These are phyloP conservation scores for Dionaea muscipula DNA, from an alignment of 179 eudicot genomes.

Conservation along the genomic window DNA sequence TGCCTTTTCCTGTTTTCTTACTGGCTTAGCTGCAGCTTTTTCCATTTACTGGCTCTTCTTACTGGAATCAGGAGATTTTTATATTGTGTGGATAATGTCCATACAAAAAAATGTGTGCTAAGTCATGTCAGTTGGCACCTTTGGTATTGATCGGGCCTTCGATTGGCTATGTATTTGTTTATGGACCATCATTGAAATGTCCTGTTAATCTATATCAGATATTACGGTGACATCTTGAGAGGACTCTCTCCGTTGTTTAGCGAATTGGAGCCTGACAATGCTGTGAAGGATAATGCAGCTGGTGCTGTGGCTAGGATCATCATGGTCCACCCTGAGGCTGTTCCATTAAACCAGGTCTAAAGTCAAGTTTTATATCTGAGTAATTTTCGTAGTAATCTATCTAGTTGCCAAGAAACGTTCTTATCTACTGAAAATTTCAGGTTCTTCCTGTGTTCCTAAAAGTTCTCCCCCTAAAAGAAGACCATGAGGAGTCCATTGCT, in stretches of 20 bases:
- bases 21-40: neutral
- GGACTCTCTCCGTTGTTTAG: slow-evolving; percentile 74
- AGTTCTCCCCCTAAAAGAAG: slow-evolving; percentile 81
- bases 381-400: too few species aligned
- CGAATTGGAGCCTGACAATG: slow-evolving; percentile 88
- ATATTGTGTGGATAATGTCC: too few species aligned
- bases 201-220: slow-evolving; percentile 36
- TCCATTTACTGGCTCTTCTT: neutral
- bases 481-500: slow-evolving; percentile 68
- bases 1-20: slow-evolving; percentile 15
- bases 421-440: slow-evolving; percentile 20
- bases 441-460: slow-evolving; percentile 76
- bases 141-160: too few species aligned
- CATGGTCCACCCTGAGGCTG: slow-evolving; percentile 68
- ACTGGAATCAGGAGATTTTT: neutral
- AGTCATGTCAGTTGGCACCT: too few species aligned
- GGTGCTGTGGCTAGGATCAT: slow-evolving; percentile 99
- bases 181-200: slow-evolving; percentile 8
- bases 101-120: too few species aligned
- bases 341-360: slow-evolving; percentile 76
- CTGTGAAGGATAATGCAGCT: slow-evolving; percentile 94
- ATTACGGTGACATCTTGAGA: slow-evolving; percentile 57
- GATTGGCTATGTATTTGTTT: too few species aligned
- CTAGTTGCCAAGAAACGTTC: too few species aligned
- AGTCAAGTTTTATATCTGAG: too few species aligned